Evolutionary conservation across 306 rosid genomes (phyloP).

Genomic region (Malus asiatica): DNA sequence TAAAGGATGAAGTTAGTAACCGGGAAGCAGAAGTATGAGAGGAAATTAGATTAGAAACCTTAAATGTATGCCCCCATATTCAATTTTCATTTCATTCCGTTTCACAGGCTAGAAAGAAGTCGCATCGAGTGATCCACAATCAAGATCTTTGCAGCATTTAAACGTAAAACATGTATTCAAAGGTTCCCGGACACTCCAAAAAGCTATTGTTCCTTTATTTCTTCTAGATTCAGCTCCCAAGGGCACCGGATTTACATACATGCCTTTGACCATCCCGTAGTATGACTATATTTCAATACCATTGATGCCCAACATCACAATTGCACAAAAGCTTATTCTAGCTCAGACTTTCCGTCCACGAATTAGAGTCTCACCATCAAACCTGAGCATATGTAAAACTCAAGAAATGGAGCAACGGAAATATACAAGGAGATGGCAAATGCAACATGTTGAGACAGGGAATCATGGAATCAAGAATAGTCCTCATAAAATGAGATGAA

Average conservation of each 20-base stretch:
- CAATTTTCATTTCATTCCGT: background rate
- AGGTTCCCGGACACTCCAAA: background rate
- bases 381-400: no score
- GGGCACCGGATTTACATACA: background rate
- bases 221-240: background rate
- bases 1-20: slow-evolving; percentile 1
- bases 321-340: background rate
- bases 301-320: background rate
- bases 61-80: background rate
- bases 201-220: background rate
- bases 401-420: background rate
- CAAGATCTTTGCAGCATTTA: background rate
- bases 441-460: background rate
- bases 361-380: no score
- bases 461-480: background rate
- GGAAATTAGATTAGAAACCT: background rate
- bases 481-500: slow-evolving; percentile 1
- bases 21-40: background rate
- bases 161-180: background rate
- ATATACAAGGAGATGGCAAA: background rate
- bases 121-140: background rate
- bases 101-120: background rate
- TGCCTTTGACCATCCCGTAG: background rate
- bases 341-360: background rate
- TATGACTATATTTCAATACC: no score